Percentiles rank a stretch among this genome's conserved stretches.
These are phyloP conservation scores for Brassica rapa DNA, from an alignment of 345 rosid genomes.

Conservation along the genomic window DNA sequence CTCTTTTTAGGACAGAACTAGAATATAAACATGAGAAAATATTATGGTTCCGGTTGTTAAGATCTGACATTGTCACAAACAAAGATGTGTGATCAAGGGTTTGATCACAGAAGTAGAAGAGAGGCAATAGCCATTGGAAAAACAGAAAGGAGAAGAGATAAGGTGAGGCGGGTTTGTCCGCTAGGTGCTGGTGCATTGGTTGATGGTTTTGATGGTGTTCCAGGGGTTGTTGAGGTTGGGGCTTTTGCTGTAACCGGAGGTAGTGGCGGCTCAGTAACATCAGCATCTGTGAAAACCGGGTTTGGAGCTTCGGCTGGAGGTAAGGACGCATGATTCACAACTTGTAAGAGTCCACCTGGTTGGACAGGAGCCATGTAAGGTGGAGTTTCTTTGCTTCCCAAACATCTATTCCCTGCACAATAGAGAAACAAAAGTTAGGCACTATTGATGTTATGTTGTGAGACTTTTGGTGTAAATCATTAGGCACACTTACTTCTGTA, in stretches of 20 bases:
- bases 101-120: constrained; percentile 39
- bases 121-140: constrained; percentile 45
- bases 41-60: constrained; percentile 19
- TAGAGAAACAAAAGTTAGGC: constrained; percentile 13
- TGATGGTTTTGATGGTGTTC: constrained; percentile 25
- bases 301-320: constrained; percentile 78
- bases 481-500: constrained; percentile 68
- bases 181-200: constrained; percentile 43
- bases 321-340: constrained; percentile 19
- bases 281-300: constrained; percentile 55
- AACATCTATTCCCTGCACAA: constrained; percentile 67
- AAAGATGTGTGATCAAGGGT: constrained; percentile 19
- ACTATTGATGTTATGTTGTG: neutral
- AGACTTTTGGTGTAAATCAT: too few relatives aligned
- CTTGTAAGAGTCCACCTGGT: constrained; percentile 50
- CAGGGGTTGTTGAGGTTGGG: constrained; percentile 53
- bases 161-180: constrained; percentile 49
- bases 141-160: constrained; percentile 45
- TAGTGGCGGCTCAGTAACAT: constrained; percentile 66
- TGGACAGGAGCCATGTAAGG: constrained; percentile 55
- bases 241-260: constrained; percentile 33
- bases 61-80: constrained; percentile 3
- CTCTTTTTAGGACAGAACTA: constrained; percentile 21
- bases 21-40: constrained; percentile 21
- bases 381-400: constrained; percentile 30